These are phyloP conservation scores for Pezicula radicicola DNA, from an alignment of 2,329 filamentous ascomycete genomes.

Conservation along the genomic window DNA sequence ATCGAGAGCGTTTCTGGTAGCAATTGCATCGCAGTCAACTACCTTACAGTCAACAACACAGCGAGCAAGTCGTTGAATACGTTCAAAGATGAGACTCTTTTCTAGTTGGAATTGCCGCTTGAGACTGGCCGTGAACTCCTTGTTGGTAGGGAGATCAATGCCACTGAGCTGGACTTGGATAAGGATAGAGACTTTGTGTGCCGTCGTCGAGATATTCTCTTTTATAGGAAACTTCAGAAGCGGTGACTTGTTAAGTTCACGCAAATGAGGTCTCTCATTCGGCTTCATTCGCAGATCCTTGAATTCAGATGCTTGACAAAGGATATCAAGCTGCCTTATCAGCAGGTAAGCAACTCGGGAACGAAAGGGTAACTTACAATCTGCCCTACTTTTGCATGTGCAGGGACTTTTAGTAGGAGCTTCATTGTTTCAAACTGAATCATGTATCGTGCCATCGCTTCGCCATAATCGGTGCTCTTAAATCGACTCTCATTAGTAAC, in stretches of 20 bases:
- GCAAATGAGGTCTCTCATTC: slow-evolving; percentile 67
- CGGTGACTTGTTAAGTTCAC: slow-evolving; percentile 66
- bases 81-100: slow-evolving; percentile 61
- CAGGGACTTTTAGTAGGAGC: slow-evolving; percentile 59
- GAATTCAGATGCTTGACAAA: slow-evolving; percentile 71
- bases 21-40: slow-evolving; percentile 57
- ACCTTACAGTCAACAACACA: slow-evolving; percentile 74
- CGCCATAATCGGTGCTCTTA: slow-evolving; percentile 67
- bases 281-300: slow-evolving; percentile 67
- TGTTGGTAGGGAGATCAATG: slow-evolving; percentile 58
- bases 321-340: slow-evolving; percentile 53
- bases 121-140: slow-evolving; percentile 51
- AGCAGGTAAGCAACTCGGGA: slow-evolving; percentile 8
- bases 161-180: slow-evolving; percentile 73
- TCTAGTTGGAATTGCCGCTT: slow-evolving; percentile 55
- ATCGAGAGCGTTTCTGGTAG: slow-evolving; percentile 68
- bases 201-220: slow-evolving; percentile 59
- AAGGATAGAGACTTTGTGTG: slow-evolving; percentile 75
- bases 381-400: slow-evolving; percentile 58
- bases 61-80: slow-evolving; percentile 66
- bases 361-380: slow-evolving; percentile 52
- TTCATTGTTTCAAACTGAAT: slow-evolving; percentile 79
- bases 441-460: slow-evolving; percentile 82
- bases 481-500: slow-evolving; percentile 49
- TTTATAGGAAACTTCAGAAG: slow-evolving; percentile 71